Base-by-base conservation (phyloP, 2,329 filamentous ascomycete species). In the Talaromyces amestolkiae region DNA sequence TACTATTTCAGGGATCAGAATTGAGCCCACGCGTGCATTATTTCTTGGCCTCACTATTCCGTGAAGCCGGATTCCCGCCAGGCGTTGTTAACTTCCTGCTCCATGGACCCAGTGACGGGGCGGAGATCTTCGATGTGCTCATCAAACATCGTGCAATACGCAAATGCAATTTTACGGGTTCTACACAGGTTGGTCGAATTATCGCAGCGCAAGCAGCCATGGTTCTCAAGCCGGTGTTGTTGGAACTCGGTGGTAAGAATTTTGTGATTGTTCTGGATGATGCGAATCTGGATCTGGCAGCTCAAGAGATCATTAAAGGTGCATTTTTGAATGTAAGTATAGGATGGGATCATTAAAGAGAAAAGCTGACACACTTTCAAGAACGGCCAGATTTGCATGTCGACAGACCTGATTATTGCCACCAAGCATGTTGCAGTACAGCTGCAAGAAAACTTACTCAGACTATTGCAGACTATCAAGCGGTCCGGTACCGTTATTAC, bases 311-410 rank as follows among this genome's bases (percentile, higher is more conserved):
- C 6, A 71, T 77, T 68, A 74, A 83, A 63, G 83, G 81, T 51
- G 84, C 86, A 65, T 85, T 86, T 81, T 83, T 80, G 45, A 64
- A 64, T 43, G 62, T 93, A 41, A 85, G 82, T 10, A 7, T 43
- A 31, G 6, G 27, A 31, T 22, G 37, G 43, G 24, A 94, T 91
- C 19, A 19, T 43, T 13, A 19, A 19, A 43, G 4, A 22, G n/a
- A 19, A 22, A 22, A 22, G 10, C 43, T 47, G n/a, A 47, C 43
- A 47, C n/a, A 19, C 5, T 47, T 11, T 47, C 9, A 3, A 0
- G 91, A 95, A 77, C 71, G 88, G 88, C 19, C 88, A 90, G 73
- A 82, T 89, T n/a, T 90, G 88, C 77, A 86, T 85, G 13, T 86
- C 87, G 6, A 89, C 86, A 0, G 88, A 86, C 11, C 82, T 88